These are phyloP conservation scores for Juglanconis juglandina DNA, from an alignment of 2,329 filamentous ascomycete genomes.

Conservation along the genomic window DNA sequence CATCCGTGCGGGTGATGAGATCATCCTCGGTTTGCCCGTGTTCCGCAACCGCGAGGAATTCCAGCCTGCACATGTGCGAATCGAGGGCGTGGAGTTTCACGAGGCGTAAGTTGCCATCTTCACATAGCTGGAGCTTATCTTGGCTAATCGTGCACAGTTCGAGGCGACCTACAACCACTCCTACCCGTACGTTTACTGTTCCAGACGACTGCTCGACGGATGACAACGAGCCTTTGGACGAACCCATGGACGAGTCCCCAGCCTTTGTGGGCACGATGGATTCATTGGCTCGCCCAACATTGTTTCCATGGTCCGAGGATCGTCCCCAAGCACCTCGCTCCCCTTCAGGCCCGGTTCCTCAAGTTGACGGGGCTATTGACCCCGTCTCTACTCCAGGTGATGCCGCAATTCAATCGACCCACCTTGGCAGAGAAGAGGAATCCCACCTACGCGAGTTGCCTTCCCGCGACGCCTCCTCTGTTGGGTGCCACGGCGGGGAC, in stretches of 20 bases:
- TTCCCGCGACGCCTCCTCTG: no score
- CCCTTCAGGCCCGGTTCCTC: not conserved
- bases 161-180: conserved; percentile 2
- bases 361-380: conserved; percentile 6
- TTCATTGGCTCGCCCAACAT: no score
- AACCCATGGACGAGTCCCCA: not conserved
- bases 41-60: conserved; percentile 32
- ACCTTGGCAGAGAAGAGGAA: not conserved
- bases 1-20: conserved; percentile 32
- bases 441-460: not conserved
- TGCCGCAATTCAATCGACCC: not conserved
- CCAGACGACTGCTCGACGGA: conserved; percentile 17
- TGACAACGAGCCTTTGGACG: conserved; percentile 16
- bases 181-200: conserved; percentile 16
- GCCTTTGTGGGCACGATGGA: no score
- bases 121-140: not conserved
- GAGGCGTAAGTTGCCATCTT: conserved; percentile 19
- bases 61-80: conserved; percentile 24
- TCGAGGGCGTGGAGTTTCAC: conserved; percentile 21
- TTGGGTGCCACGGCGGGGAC: no score
- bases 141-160: not conserved
- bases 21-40: conserved; percentile 40
- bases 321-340: no score
- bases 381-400: not conserved
- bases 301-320: no score